phyloP scores from a whole-genome alignment of 1,139 yeast genomes.

The Hansenula anomala region DNA sequence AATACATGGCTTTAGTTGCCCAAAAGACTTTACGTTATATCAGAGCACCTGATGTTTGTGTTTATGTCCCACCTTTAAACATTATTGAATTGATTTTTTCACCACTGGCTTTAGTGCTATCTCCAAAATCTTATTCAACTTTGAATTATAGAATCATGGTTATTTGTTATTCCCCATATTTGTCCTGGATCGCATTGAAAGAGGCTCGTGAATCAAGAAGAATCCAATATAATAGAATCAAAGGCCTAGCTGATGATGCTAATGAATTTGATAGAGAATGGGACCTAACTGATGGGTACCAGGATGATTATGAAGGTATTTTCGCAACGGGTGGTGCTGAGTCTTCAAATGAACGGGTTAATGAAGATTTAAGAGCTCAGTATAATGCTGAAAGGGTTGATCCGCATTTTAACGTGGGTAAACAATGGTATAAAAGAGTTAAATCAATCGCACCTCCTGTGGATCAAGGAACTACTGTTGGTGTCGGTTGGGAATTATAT shows the following conservation, averaged over 20 bases:
- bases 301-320: conserved; percentile 33
- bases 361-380: conserved; percentile 43
- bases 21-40: conserved; percentile 79
- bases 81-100: conserved; percentile 54
- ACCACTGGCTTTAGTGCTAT: conserved; percentile 28
- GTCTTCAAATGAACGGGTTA: conserved; percentile 9
- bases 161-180: conserved; percentile 62
- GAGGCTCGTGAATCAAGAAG: conserved; percentile 67
- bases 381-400: conserved; percentile 64
- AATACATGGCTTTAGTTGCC: conserved; percentile 80
- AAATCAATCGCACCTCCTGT: conserved; percentile 52
- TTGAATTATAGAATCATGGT: conserved; percentile 55
- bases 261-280: conserved; percentile 76
- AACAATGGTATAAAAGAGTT: conserved; percentile 46
- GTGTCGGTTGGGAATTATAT: conserved; percentile 65
- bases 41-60: conserved; percentile 84
- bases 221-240: conserved; percentile 64
- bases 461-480: conserved; percentile 44
- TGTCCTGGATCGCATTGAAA: conserved; percentile 53
- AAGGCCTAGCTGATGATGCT: conserved; percentile 71
- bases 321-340: conserved; percentile 21
- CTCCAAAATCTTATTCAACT: conserved; percentile 23
- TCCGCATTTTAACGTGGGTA: conserved; percentile 57
- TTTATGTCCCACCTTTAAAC: conserved; percentile 84
- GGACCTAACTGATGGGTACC: conserved; percentile 79